Base-by-base conservation (phyloP, 1,139 yeast species). In the Pichia kudriavzevii region DNA sequence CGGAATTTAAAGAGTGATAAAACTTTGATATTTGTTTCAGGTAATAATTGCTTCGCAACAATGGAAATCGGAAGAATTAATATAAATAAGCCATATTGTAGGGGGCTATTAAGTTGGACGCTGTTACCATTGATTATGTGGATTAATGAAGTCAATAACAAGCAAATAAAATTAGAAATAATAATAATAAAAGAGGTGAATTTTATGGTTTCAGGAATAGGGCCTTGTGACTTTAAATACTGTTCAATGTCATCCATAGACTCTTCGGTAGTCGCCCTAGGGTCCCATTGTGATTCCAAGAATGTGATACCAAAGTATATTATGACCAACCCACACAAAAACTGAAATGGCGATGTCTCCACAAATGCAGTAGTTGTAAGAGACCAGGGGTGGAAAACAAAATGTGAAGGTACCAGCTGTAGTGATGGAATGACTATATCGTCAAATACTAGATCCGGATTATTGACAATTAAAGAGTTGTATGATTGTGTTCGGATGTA, bases 11-110 rank as follows among this genome's bases (percentile, higher is more conserved):
- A 57, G 0, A 85, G 79, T 38, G 74, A 68, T 52, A 81, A 75
- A 27, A 87, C 60, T 19, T 74, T 72, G 37, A 85, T 69, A 37
- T 84, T 78, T 52, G 85, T 94, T 54, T 88, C 96, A 5, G 96
- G 96, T 22, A 83, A 75, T 47, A 84, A 64, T 58, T 88, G 96
- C 58, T 85, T 87, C 55, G 85, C 74, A 7, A 87, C 93, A 23
- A 88, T 94, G 40, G 87, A 61, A 47, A 83, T 80, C 3, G 85
- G 91, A 52, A 83, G 65, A 43, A 81, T 67, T 40, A 84, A 62
- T 1, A 85, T 76, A 28, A 76, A 69, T 15, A 85, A 78, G 0
- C 95, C 96, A 38, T 83, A 52, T 36, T 56, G 56, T 38, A 55
- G 34, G 5, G 60, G 59, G 4, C 28, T 27, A 12, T 36, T 34